Evolutionary conservation across 148 eudicot genomes (phyloP), one percentile per base, ranked within the genome.

Genomic region (Dysphania ambrosioides): DNA sequence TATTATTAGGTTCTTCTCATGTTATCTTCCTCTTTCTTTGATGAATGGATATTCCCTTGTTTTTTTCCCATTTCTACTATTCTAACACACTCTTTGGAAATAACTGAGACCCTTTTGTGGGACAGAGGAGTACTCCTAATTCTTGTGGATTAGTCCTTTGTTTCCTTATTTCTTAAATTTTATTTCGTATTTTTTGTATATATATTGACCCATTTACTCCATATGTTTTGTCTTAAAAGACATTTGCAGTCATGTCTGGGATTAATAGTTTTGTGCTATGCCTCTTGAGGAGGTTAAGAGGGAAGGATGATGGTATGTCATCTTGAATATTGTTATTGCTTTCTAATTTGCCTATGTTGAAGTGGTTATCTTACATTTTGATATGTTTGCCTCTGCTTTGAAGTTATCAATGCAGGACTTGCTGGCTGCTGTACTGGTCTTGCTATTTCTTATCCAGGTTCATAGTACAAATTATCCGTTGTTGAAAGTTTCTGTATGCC

Each of bases 341-440:
- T 69, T 53, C 21, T 26, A 31, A 38, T 9, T 55, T 44, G 60
- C 31, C 24, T 55, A 31, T 38, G 32, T 79, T 77, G 34, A 64
- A 30, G 74, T 59, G 18, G 18, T 47, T 11, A 19, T n/a, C 55
- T 70, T 21, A 40, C 38, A 40, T 64, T 29, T 38, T 72, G 55
- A 16, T 19, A 24, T 41, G 11, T 66, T 66, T 71, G 35, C 72
- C 36, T 82, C 66, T 72, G 30, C 73, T 34, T 35, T 81, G 3
- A 78, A 94, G 98, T 85, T 65, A 81, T 91, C 49, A 94, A 94
- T 82, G 88, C 98, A 59, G 98, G 98, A 51, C 84, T 94, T 26
- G 98, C 98, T 74, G 98, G 98, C 66, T 94, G 98, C 77, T 91
- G 96, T 84, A 91, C 98, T 60, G 98, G 98, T 66, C 88, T 94